phyloP scores from a whole-genome alignment of 1,284 basidiomycete genomes.

The Termitomyces sp. region DNA sequence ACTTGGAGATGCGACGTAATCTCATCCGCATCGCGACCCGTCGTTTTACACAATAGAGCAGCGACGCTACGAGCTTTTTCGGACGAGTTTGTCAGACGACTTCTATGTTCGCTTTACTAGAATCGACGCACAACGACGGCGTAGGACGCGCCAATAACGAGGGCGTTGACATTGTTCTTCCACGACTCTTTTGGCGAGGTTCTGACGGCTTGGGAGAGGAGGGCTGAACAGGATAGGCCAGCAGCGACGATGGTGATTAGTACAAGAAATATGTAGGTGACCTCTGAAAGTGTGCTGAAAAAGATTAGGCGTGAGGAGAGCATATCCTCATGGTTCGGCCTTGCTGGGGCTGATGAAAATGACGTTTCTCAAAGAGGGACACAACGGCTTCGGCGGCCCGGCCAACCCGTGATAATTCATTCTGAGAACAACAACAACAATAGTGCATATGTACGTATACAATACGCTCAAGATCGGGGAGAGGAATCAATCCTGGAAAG shows the following conservation, averaged over 20 bases:
- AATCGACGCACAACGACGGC: slow-evolving; percentile 44
- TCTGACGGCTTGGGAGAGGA: slow-evolving; percentile 67
- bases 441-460: background rate
- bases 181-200: slow-evolving; percentile 48
- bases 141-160: slow-evolving; percentile 63
- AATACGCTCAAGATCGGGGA: background rate
- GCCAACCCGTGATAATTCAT: background rate
- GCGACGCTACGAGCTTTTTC: slow-evolving; percentile 44
- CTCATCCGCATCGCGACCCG: slow-evolving; percentile 57
- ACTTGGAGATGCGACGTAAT: slow-evolving; percentile 68
- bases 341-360: background rate
- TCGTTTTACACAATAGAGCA: slow-evolving; percentile 61
- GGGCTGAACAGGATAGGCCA: slow-evolving; percentile 54
- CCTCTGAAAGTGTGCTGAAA: slow-evolving; percentile 34
- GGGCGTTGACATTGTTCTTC: slow-evolving; percentile 57
- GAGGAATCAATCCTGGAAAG: slow-evolving; percentile 17
- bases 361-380: background rate
- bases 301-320: slow-evolving; percentile 24
- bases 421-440: background rate
- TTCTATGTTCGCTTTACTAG: background rate
- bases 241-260: slow-evolving; percentile 50
- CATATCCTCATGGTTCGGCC: slow-evolving; percentile 16
- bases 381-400: slow-evolving; percentile 8
- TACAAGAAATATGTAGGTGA: slow-evolving; percentile 48
- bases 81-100: background rate